Conservation (phyloP, 2,329 filamentous ascomycete genomes). For the Penicillium sp. region DNA sequence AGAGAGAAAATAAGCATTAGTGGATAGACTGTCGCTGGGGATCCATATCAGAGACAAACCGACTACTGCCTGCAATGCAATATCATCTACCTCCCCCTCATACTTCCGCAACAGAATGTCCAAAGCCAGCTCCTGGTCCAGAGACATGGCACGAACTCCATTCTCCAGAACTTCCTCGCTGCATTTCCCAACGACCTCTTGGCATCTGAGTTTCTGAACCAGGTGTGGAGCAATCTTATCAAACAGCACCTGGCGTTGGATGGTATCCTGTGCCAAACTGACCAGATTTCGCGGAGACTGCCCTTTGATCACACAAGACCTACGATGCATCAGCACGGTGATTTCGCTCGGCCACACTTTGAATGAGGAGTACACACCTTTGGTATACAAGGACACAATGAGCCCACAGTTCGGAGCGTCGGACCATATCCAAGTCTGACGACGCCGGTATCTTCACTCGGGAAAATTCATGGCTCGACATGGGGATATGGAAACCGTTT, state of each 20-base stretch:
- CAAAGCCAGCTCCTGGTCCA: constrained; percentile 38
- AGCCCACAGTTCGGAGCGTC: constrained; percentile 40
- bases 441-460: constrained; percentile 29
- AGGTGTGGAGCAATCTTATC: constrained; percentile 33
- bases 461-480: constrained; percentile 43
- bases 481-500: constrained; percentile 42
- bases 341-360: background rate
- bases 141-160: constrained; percentile 37
- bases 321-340: constrained; percentile 11
- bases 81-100: constrained; percentile 34
- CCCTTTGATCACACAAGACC: constrained; percentile 38
- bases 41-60: constrained; percentile 20
- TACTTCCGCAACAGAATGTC: constrained; percentile 37
- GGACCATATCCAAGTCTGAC: constrained; percentile 34
- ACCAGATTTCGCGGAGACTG: constrained; percentile 33
- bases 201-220: constrained; percentile 37
- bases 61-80: constrained; percentile 32
- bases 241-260: constrained; percentile 32
- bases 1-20: background rate
- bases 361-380: constrained; percentile 22
- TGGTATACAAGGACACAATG: constrained; percentile 41
- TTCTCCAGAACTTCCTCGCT: constrained; percentile 36
- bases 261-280: constrained; percentile 36
- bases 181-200: constrained; percentile 36
- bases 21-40: background rate